Evolutionary conservation across 495 filamentous ascomycete genomes (phyloP), one percentile per base, ranked within the genome.

Genomic region (Rostrohypoxylon terebratum): DNA sequence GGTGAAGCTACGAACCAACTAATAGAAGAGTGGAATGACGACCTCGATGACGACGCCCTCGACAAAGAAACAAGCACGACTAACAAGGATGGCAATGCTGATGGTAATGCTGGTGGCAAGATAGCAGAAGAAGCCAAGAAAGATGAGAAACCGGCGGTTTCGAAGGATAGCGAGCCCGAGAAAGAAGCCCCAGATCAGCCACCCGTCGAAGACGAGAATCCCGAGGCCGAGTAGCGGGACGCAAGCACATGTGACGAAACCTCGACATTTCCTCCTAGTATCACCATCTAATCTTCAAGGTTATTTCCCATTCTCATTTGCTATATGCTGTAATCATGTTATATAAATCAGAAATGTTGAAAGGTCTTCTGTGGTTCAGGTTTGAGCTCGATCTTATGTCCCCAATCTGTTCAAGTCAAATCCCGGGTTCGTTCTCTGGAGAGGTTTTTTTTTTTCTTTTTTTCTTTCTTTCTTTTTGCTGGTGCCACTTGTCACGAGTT

Each of bases 1-100:
- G 81, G 77, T 11, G 84, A 88, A 38, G 81, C 83, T 25, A 89
- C 88, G 67, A 93, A 94, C 78, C 81, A 81, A 71, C 82, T 92
- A 80, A 87, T 92, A 70, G 77, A 80, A 0, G 84, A 78, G 13
- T 88, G 86, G 87, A 31, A 75, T 28, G 68, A 64, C 57, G 76
- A 70, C 13, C 34, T 63, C 8, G 65, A 65, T 48, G 73, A 70
- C 40, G 71, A 55, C 10, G 63, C 51, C n/a, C 40, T 18, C 50
- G 48, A 67, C 28, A 5, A 28, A 28, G 28, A 28, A 28, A 28
- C 28, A 5, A 28, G 28, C 28, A 28, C 28, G 3, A 28, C 28
- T 28, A 28, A 28, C 28, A 28, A 28, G 10, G 64, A 61, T 57
- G 68, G 48, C 2, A 60, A 31, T 40, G 36, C 40, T 4, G 14